Conservation (phyloP, 306 rosid species). For the Vigna mungo region DNA sequence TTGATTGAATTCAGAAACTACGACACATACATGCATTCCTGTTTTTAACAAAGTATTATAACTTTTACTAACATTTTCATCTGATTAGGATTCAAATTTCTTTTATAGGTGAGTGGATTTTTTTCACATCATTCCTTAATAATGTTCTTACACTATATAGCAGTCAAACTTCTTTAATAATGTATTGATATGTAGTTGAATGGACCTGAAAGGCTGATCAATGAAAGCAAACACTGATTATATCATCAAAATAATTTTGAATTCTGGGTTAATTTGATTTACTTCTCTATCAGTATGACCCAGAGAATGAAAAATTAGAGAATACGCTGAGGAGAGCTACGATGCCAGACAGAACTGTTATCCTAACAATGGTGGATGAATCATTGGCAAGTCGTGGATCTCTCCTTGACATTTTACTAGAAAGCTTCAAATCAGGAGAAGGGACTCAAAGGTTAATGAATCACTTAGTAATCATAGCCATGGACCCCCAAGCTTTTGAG, state of each 20-base stretch:
- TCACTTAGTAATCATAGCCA: slow-evolving; percentile 58
- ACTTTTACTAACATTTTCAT: too few relatives aligned
- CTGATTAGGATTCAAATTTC: background rate
- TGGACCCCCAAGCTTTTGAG: slow-evolving; percentile 50
- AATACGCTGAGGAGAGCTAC: slow-evolving; percentile 51
- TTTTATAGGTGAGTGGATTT: background rate
- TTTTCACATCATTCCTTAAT: background rate
- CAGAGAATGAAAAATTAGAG: slow-evolving; percentile 39
- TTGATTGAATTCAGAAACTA: background rate
- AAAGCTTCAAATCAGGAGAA: slow-evolving; percentile 55
- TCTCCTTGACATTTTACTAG: slow-evolving; percentile 60
- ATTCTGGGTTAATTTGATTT: background rate
- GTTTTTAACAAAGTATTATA: too few relatives aligned
- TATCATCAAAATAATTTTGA: background rate
- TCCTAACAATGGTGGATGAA: slow-evolving; percentile 62
- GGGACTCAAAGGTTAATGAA: slow-evolving; percentile 55
- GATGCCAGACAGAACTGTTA: slow-evolving; percentile 54
- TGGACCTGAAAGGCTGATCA: too few relatives aligned
- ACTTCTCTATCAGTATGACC: slow-evolving; percentile 31
- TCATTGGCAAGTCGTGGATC: slow-evolving; percentile 62
- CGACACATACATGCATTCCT: background rate
- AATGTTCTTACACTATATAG: background rate
- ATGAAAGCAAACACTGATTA: background rate
- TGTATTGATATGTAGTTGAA: background rate
- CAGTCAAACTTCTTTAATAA: background rate